Base-by-base conservation (phyloP, 257 asterid genomes). In the Ilex asprella region DNA sequence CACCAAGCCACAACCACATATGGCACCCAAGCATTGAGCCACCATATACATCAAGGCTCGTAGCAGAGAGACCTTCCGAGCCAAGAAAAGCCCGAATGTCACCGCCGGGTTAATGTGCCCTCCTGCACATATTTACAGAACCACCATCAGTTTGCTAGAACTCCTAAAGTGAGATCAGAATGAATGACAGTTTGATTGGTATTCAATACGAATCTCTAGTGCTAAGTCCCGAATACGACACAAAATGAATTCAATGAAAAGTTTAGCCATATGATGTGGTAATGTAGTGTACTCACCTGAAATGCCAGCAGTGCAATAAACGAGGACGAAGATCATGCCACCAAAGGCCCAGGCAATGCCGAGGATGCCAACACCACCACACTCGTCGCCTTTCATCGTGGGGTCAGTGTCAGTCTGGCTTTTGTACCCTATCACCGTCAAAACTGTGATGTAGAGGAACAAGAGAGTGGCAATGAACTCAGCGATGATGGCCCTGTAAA, bases 281-380 rank as follows among this genome's bases (percentile, higher is more conserved):
- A 21, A 21, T 21, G 27, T 21, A 53, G 7, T 39, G 31, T 16
- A 54, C 76, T 30, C 21, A 75, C 94, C 95, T 5, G 95, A 86
- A 57, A 86, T 81, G 50, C 95, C 91, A 27, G 95, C 95, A 21
- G 95, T 86, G 80, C 95, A 86, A 77, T 86, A 86, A 61, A 86
- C 95, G 52, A 86, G 89, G 60, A 86, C 64, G 27, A 86, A 86
- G 67, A 86, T 86, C 95, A 86, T 86, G 71, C 95, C 95, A 8
- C 95, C 95, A 15, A 86, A 86, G 1, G 95, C 95, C 95, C 95
- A 86, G 2, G 95, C 95, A 11, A 86, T 86, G 62, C 95, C 95
- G 2, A 84, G 86, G 67, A 86, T 84, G 27, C 95, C 95, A 31
- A 82, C 95, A 52, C 95, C 95, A 53, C 92, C 92, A 60, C 95